A percentile compares a stretch with the other conserved stretches of the same genome.
These are phyloP conservation scores for Trypanosoma congolense DNA, from an alignment of 208 protist species.

Conservation along the genomic window DNA sequence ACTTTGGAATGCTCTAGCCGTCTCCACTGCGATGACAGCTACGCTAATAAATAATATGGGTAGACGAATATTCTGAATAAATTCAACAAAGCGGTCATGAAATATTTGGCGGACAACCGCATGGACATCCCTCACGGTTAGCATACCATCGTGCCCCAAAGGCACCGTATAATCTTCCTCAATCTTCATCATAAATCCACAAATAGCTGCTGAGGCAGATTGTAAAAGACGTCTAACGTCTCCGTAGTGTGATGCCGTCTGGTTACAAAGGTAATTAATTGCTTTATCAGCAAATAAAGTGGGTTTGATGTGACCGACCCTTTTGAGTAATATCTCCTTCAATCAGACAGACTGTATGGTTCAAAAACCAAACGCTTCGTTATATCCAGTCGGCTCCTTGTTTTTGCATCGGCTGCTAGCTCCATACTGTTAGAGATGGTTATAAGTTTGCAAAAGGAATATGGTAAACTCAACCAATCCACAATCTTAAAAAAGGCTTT, in stretches of 20 bases:
- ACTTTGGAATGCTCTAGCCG: slow-evolving; percentile 39
- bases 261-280: slow-evolving; percentile 74
- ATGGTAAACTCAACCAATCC: slow-evolving; percentile 81
- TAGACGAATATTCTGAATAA: slow-evolving; percentile 63
- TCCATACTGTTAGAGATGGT: slow-evolving; percentile 90
- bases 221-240: slow-evolving; percentile 85
- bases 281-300: slow-evolving; percentile 79
- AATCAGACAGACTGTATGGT: slow-evolving; percentile 75
- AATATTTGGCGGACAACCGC: slow-evolving; percentile 80
- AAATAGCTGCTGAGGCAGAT: slow-evolving; percentile 76
- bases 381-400: slow-evolving; percentile 69
- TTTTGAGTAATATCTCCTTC: slow-evolving; percentile 58
- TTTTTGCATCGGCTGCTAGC: slow-evolving; percentile 78
- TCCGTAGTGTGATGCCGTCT: slow-evolving; percentile 84
- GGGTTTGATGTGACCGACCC: slow-evolving; percentile 55
- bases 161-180: slow-evolving; percentile 39
- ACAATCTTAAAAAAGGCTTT: slow-evolving; percentile 81
- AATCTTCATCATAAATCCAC: slow-evolving; percentile 74
- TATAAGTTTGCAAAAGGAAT: slow-evolving; percentile 79
- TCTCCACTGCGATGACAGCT: slow-evolving; percentile 63
- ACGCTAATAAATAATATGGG: slow-evolving; percentile 70
- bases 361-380: slow-evolving; percentile 81
- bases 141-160: slow-evolving; percentile 41
- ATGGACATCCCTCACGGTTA: slow-evolving; percentile 71
- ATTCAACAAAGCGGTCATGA: slow-evolving; percentile 85